These are phyloP conservation scores for Lotus japonicus DNA, from an alignment of 306 rosid species.

Conservation along the genomic window DNA sequence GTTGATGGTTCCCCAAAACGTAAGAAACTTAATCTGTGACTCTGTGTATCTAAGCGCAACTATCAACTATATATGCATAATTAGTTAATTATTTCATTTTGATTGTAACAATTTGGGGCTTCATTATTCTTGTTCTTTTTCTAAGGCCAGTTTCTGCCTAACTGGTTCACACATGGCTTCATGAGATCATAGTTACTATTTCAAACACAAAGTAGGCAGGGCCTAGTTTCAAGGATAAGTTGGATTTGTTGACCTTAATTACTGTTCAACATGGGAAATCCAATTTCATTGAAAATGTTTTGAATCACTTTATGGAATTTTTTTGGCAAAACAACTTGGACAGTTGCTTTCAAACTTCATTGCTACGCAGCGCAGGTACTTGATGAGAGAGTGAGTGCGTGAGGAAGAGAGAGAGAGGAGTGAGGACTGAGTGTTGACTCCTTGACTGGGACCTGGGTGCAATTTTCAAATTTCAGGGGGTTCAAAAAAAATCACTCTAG, in stretches of 20 bases:
- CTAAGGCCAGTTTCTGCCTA: background rate
- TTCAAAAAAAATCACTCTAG: too few relatives aligned
- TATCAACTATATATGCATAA: background rate
- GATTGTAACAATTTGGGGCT: background rate
- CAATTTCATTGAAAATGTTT: background rate
- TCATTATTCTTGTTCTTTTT: background rate
- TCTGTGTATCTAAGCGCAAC: background rate
- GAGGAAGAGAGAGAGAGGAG: too few relatives aligned
- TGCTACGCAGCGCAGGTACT: too few relatives aligned
- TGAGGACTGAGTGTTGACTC: too few relatives aligned
- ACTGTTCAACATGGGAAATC: background rate
- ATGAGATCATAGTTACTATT: background rate
- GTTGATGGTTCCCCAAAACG: too few relatives aligned
- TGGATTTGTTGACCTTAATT: constrained; percentile 23
- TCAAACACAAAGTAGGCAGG: constrained; percentile 21
- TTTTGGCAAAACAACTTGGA: constrained; percentile 1
- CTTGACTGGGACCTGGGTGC: too few relatives aligned
- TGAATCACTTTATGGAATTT: background rate
- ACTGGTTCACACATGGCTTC: constrained; percentile 16
- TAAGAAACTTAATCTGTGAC: background rate
- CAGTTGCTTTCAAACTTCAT: background rate
- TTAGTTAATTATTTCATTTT: background rate
- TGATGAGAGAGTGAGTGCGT: too few relatives aligned
- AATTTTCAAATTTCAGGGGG: too few relatives aligned
- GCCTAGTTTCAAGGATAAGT: constrained; percentile 28